phyloP scores from a whole-genome alignment of 2,329 filamentous ascomycete genomes.

The Microcyclosporella mali region DNA sequence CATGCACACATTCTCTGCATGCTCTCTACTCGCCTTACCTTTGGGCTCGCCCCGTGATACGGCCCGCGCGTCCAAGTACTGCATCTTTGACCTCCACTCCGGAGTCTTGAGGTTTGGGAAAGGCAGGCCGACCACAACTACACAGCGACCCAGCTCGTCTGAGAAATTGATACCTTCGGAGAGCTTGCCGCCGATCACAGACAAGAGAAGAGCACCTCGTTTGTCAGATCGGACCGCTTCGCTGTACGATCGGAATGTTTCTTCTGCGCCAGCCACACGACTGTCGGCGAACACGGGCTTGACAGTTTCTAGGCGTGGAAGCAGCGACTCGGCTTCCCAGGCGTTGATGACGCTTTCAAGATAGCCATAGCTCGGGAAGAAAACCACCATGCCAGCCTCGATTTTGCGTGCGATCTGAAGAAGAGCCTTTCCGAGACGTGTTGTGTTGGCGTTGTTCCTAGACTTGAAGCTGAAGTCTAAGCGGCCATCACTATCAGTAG shows the following conservation, averaged over 20 bases:
- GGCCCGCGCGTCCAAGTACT: conserved; percentile 68
- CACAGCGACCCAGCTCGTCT: conserved; percentile 78
- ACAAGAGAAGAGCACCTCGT: conserved; percentile 73
- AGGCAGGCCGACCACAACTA: conserved; percentile 85
- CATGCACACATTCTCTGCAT: conserved; percentile 95
- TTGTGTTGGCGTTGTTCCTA: conserved; percentile 60
- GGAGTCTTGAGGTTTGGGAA: conserved; percentile 86
- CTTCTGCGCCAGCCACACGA: conserved; percentile 55
- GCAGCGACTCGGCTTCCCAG: conserved; percentile 36
- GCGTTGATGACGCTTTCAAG: conserved; percentile 60
- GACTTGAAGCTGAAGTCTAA: conserved; percentile 88
- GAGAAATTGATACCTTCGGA: conserved; percentile 99
- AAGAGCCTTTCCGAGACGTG: conserved; percentile 67
- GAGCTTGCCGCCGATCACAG: conserved; percentile 88
- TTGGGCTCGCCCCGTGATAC: conserved; percentile 29
- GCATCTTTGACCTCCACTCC: conserved; percentile 88
- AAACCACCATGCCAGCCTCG: conserved; percentile 84
- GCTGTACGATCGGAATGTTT: conserved; percentile 67
- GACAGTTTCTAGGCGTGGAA: conserved; percentile 18
- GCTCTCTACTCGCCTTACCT: conserved; percentile 60
- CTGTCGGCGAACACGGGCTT: conserved; percentile 51
- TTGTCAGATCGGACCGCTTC: conserved; percentile 50
- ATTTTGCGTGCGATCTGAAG: conserved; percentile 66
- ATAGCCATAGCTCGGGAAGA: conserved; percentile 94
- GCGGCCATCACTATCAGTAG: conserved; percentile 39